Conservation (phyloP, 1,284 basidiomycete species). For the Cystobasidium sp. region DNA sequence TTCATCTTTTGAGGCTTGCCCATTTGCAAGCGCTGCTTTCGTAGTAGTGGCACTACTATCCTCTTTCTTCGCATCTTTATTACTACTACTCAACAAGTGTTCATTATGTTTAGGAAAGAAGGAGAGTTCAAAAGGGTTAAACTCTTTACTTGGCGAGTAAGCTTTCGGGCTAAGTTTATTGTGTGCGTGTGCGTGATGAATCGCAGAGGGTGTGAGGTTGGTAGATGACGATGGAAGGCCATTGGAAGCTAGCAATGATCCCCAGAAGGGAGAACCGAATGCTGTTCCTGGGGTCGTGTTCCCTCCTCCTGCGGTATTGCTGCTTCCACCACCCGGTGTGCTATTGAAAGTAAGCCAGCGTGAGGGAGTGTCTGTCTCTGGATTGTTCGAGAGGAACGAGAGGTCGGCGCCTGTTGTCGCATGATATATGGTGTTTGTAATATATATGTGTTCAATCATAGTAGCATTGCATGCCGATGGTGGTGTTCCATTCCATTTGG, state of each 20-base stretch:
- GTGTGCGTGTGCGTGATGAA: neutral
- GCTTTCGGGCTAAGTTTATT: conserved; percentile 1
- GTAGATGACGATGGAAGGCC: neutral
- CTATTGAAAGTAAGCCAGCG: conserved; percentile 39
- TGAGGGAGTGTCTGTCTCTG: conserved; percentile 35
- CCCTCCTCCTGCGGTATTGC: conserved; percentile 1
- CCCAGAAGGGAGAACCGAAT: conserved; percentile 42
- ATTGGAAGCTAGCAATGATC: conserved; percentile 22
- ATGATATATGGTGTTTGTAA: neutral
- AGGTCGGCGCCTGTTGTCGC: conserved; percentile 33
- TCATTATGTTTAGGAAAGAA: conserved; percentile 37
- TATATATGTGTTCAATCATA: neutral
- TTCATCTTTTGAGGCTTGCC: neutral
- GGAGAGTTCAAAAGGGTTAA: conserved; percentile 40
- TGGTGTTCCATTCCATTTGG: neutral
- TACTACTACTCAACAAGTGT: neutral
- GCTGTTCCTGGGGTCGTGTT: conserved; percentile 41
- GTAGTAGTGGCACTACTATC: neutral
- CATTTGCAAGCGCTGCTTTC: neutral
- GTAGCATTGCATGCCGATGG: conserved; percentile 6
- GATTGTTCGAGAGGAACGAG: conserved; percentile 29
- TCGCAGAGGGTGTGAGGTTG: too few species aligned
- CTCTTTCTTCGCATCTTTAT: neutral
- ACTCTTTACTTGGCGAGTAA: conserved; percentile 41
- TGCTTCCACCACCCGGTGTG: neutral